These are phyloP conservation scores for Metschnikowia lachancei DNA, from an alignment of 805 yeast genomes.

Conservation along the genomic window DNA sequence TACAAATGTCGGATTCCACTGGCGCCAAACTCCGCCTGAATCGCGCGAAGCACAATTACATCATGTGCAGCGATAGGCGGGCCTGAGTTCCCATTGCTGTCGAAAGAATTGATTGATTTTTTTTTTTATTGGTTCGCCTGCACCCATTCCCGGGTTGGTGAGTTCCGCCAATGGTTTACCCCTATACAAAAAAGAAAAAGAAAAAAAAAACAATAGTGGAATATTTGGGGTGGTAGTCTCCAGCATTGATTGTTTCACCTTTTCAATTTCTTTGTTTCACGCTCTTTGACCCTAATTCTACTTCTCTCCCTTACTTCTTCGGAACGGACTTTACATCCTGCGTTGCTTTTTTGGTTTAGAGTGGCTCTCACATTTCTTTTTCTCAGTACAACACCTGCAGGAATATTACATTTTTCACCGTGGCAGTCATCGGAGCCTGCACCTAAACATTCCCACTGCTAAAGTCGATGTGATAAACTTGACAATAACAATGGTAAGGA, in stretches of 20 bases:
- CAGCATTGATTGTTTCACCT: no score
- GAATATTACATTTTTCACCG: not conserved
- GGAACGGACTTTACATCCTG: not conserved
- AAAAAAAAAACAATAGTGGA: no score
- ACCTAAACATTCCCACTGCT: not conserved
- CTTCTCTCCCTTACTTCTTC: not conserved
- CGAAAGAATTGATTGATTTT: not conserved
- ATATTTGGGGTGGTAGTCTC: no score
- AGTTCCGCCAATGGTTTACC: not conserved
- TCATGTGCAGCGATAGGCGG: slow-evolving; percentile 6
- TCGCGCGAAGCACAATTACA: slow-evolving; percentile 6
- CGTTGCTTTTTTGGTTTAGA: not conserved
- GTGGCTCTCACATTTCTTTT: slow-evolving; percentile 1
- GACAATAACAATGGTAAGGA: not conserved
- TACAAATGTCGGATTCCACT: not conserved
- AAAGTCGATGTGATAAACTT: not conserved
- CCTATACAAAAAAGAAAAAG: no score
- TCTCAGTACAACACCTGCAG: not conserved
- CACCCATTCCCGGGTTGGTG: slow-evolving; percentile 1
- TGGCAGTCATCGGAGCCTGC: not conserved
- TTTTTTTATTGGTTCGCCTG: not conserved
- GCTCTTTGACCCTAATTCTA: no score
- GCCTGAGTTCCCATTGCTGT: not conserved
- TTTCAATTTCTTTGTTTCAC: no score
- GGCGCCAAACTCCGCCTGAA: slow-evolving; percentile 1